phyloP scores from a whole-genome alignment of 148 eudicot genomes.

The Vaccinium myrtillus region DNA sequence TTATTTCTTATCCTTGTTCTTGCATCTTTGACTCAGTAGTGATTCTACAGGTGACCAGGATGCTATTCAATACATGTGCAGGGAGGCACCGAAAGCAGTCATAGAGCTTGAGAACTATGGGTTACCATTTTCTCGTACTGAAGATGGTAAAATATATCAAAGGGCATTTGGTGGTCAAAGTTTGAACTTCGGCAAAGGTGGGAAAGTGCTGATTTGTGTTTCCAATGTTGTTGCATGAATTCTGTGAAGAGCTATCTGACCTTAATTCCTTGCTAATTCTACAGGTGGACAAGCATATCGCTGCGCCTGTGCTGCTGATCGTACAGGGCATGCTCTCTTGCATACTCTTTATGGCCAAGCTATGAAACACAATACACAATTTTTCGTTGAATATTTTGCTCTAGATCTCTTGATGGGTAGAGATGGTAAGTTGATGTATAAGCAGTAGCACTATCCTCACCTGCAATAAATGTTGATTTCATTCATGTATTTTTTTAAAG shows the following conservation, averaged over 20 bases:
- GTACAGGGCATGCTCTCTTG: conserved; percentile 97
- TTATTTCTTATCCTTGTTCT: not conserved
- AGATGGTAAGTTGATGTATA: conserved; percentile 51
- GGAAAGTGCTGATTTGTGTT: conserved; percentile 13
- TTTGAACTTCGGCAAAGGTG: conserved; percentile 93
- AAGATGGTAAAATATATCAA: conserved; percentile 97
- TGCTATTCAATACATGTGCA: conserved; percentile 99
- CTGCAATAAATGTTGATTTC: not conserved
- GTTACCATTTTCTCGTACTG: conserved; percentile 93
- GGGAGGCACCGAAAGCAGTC: conserved; percentile 99
- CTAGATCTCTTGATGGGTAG: conserved; percentile 91
- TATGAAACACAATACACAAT: conserved; percentile 97
- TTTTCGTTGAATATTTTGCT: conserved; percentile 97
- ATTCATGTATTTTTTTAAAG: not conserved
- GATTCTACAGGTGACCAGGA: conserved; percentile 84
- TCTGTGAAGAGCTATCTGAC: conserved; percentile 10
- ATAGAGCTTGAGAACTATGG: conserved; percentile 99
- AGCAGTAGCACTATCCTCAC: not conserved
- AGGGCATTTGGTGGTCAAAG: conserved; percentile 99
- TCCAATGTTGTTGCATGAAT: not conserved
- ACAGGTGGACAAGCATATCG: conserved; percentile 99
- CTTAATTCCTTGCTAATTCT: conserved; percentile 17
- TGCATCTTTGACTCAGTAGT: conserved; percentile 10
- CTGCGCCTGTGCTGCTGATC: conserved; percentile 99
- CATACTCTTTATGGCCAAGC: conserved; percentile 97